These are phyloP conservation scores for Xylariaceae sp. DNA, from an alignment of 2,329 filamentous ascomycete genomes.

Conservation along the genomic window DNA sequence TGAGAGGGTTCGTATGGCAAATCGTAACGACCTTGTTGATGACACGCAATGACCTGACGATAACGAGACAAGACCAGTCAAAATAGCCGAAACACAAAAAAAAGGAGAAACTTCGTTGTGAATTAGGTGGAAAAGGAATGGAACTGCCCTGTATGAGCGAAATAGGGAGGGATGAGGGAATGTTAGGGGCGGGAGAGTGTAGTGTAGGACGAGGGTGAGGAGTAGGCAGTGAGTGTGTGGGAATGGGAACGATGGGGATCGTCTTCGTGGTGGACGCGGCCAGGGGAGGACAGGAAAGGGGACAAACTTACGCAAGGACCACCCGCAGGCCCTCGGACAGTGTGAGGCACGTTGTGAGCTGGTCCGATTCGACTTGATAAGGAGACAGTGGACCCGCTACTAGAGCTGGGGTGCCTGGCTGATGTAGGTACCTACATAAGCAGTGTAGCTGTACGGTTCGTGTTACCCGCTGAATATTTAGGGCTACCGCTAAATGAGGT, in stretches of 20 bases:
- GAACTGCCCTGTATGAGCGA: slow-evolving; percentile 20
- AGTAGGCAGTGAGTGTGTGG: slow-evolving; percentile 13
- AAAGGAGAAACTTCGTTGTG: slow-evolving; percentile 13
- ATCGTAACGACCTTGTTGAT: not conserved
- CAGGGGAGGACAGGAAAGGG: slow-evolving; percentile 13
- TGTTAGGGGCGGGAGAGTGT: slow-evolving; percentile 11
- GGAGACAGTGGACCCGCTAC: not conserved
- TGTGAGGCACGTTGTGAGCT: slow-evolving; percentile 11
- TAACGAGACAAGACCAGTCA: slow-evolving; percentile 5
- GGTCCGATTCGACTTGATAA: slow-evolving; percentile 8
- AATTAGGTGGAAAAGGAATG: slow-evolving; percentile 16
- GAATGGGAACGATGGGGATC: slow-evolving; percentile 17
- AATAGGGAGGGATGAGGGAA: slow-evolving; percentile 21
- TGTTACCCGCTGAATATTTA: not conserved
- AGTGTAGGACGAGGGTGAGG: slow-evolving; percentile 16
- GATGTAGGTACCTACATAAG: not conserved
- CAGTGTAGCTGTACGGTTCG: too few relatives aligned
- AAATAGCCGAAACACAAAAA: slow-evolving; percentile 11
- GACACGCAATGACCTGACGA: slow-evolving; percentile 1
- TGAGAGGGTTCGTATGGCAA: not conserved
- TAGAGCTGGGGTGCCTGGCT: not conserved
- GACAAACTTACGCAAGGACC: slow-evolving; percentile 4
- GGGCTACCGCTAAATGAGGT: too few relatives aligned
- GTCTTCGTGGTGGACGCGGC: slow-evolving; percentile 14
- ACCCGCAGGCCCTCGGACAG: slow-evolving; percentile 2